Evolutionary conservation across 2,329 filamentous ascomycete genomes (phyloP), one percentile per base, ranked within the genome.

Genomic region (Diaporthe humulicola): DNA sequence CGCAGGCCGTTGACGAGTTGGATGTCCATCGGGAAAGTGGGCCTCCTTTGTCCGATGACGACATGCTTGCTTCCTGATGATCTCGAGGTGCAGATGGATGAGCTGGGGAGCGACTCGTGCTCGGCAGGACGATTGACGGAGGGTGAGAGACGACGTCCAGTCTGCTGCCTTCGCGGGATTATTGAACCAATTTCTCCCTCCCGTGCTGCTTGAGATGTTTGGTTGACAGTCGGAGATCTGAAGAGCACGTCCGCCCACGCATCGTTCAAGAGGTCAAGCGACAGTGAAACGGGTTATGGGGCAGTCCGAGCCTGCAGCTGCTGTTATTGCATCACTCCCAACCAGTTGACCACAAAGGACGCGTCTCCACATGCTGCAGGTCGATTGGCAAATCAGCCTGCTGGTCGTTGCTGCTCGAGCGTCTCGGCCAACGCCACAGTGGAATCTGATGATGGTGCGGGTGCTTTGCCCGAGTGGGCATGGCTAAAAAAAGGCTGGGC

Each of bases 21-120:
- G 74, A 38, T 6, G 72, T 70, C 72, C 72, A 76, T 73, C 57
- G 25, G 6, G 70, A 72, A 72, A 74, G 73, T 50, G 74, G 74
- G 61, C 73, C 74, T 57, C 52, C 60, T 48, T 56, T 71, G 36
- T 38, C 50, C 5, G 54, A 76, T 72, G 74, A 76, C 73, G 74
- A 58, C 74, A 76, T 76, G 54, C 22, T 60, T 64, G 25, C 30
- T 45, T 66, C 8, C 25, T 66, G 66, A 40, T 71, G 45, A 36
- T 56, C 33, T 67, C 36, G 42, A 58, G n/a, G 28, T 30, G 30
- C 64, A 61, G 56, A 54, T 48, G 45, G 54, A 33, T 71, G 38
- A 57, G 56, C 54, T 42, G 33, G 22, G 36, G 40, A 45, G 45
- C 56, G 60, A 42, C 38, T 54, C 19, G 28, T 40, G 64, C 45